Evolutionary conservation across 441 rosid species (phyloP).

Genomic region (Rhodomyrtus psidioides): DNA sequence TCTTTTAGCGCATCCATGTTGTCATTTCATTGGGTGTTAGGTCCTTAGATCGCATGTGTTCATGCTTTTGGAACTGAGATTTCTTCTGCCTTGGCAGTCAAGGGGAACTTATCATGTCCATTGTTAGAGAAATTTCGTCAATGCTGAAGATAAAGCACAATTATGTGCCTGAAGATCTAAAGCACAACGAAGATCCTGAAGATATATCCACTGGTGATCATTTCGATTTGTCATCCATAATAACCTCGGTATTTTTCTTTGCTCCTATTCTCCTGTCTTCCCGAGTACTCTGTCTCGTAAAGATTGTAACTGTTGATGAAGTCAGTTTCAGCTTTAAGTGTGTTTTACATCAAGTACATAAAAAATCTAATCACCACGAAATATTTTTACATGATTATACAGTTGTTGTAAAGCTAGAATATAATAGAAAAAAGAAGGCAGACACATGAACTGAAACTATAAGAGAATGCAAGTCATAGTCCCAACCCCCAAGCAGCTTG

Average conservation of each 20-base stretch:
- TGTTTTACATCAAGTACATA: background rate
- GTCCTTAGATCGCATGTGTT: background rate
- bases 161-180: no score
- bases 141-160: background rate
- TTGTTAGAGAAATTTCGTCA: accelerated
- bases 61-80: background rate
- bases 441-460: background rate
- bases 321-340: background rate
- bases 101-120: accelerated
- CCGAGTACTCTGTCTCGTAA: no score
- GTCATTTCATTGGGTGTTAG: background rate
- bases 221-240: no score
- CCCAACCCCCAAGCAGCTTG: background rate
- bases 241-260: no score
- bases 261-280: no score
- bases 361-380: background rate
- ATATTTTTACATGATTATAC: background rate
- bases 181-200: no score
- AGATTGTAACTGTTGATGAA: no score
- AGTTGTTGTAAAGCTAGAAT: background rate
- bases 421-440: background rate
- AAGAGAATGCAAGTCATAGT: background rate
- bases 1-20: background rate
- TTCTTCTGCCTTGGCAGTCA: background rate
- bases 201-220: no score